Conservation (phyloP, 176 grass and related monocot species). For the Rhynchospora breviuscula region DNA sequence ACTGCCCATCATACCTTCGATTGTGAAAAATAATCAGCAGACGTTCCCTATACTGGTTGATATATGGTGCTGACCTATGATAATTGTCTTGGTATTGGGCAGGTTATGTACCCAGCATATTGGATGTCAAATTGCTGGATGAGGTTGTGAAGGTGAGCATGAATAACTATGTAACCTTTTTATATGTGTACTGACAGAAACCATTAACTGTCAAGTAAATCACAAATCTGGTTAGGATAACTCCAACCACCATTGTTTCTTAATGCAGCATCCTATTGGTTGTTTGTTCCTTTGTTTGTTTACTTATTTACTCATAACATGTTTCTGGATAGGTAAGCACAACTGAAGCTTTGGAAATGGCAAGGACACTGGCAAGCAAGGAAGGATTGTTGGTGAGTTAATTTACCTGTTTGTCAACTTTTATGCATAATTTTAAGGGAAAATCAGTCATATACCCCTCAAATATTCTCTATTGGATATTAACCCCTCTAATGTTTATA, state of each 20-base stretch:
- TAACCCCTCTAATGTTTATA: too few species aligned
- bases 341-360: slow-evolving; percentile 70
- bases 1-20: background rate
- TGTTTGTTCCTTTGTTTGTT: slow-evolving; percentile 14
- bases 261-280: background rate
- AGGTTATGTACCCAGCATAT: slow-evolving; percentile 86
- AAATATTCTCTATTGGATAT: too few species aligned
- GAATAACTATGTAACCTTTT: slow-evolving; percentile 22
- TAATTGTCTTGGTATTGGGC: slow-evolving; percentile 20
- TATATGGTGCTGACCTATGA: background rate
- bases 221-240: background rate
- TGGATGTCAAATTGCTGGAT: slow-evolving; percentile 88
- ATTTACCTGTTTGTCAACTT: background rate
- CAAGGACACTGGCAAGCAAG: slow-evolving; percentile 64
- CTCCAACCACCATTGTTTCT: background rate
- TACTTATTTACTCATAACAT: slow-evolving; percentile 19
- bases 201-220: background rate
- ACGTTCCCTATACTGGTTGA: background rate
- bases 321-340: slow-evolving; percentile 59
- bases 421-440: background rate
- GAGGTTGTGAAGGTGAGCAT: slow-evolving; percentile 82
- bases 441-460: too few species aligned
- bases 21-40: background rate
- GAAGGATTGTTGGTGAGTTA: slow-evolving; percentile 76
- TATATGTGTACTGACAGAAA: background rate